Evolutionary conservation across 257 asterid species (phyloP).

Genomic region (Solanum raphanifolium): DNA sequence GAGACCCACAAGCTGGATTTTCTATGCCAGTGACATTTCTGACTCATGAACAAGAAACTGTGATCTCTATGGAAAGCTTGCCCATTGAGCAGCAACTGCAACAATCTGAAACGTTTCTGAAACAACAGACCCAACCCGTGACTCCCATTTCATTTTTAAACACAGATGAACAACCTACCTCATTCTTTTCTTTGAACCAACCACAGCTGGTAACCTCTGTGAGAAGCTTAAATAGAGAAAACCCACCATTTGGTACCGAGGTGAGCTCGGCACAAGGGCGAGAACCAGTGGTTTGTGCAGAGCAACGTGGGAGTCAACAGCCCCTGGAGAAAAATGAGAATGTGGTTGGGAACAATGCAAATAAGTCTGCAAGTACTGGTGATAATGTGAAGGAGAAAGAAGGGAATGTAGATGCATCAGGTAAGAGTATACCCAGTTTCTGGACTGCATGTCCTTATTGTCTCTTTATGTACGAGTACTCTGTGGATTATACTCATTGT

Average conservation of each 20-base stretch:
- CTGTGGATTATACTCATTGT: conserved; percentile 48
- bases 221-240: conserved; percentile 1
- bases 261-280: neutral
- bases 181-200: conserved; percentile 12
- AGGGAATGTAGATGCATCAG: conserved; percentile 13
- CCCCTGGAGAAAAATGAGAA: neutral
- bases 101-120: neutral
- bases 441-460: conserved; percentile 87
- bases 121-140: conserved; percentile 1
- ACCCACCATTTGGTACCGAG: neutral
- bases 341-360: conserved; percentile 5
- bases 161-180: conserved; percentile 11
- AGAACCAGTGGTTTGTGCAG: conserved; percentile 1
- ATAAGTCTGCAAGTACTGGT: conserved; percentile 16
- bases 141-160: neutral
- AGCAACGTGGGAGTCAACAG: conserved; percentile 6
- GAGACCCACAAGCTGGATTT: neutral
- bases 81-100: neutral
- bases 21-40: conserved; percentile 13
- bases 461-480: conserved; percentile 68
- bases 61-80: conserved; percentile 15
- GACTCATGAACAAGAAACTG: neutral
- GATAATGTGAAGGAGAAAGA: conserved; percentile 10
- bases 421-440: conserved; percentile 16
- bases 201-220: conserved; percentile 21